These are phyloP conservation scores for Penstemon eatonii DNA, from an alignment of 257 asterid genomes.

Conservation along the genomic window DNA sequence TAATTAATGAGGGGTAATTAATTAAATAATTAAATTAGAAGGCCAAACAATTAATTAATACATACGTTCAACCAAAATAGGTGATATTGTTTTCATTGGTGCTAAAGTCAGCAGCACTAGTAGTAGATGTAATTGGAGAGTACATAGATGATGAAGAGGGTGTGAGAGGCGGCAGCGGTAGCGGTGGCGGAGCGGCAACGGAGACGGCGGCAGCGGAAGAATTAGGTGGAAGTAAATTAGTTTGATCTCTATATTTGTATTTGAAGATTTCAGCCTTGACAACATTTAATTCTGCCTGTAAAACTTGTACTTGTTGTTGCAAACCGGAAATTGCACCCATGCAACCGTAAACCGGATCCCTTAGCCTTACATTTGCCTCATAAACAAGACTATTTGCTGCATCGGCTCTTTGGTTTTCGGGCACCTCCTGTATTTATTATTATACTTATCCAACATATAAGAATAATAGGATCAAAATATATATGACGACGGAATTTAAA, in stretches of 20 bases:
- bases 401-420: constrained; percentile 73
- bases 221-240: constrained; percentile 34
- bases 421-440: constrained; percentile 56
- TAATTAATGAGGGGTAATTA: not conserved
- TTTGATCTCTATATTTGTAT: constrained; percentile 47
- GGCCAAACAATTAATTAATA: constrained; percentile 8
- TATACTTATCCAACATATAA: not conserved
- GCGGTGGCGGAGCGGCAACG: constrained; percentile 36
- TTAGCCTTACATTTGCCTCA: constrained; percentile 77
- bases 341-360: constrained; percentile 91
- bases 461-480: not conserved
- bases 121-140: constrained; percentile 40
- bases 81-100: constrained; percentile 48
- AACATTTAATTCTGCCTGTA: constrained; percentile 59
- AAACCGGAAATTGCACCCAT: constrained; percentile 76
- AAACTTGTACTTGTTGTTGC: constrained; percentile 62
- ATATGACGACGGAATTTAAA: too few relatives aligned
- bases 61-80: constrained; percentile 52
- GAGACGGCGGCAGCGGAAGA: constrained; percentile 45
- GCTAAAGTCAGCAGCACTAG: constrained; percentile 47
- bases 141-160: constrained; percentile 43
- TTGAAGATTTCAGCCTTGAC: constrained; percentile 59
- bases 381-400: constrained; percentile 81
- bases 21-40: constrained; percentile 12
- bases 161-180: constrained; percentile 31